Evolutionary conservation across 495 filamentous ascomycete genomes (phyloP), one percentile per base, ranked within the genome.

Genomic region (Aspergillus hancockii): DNA sequence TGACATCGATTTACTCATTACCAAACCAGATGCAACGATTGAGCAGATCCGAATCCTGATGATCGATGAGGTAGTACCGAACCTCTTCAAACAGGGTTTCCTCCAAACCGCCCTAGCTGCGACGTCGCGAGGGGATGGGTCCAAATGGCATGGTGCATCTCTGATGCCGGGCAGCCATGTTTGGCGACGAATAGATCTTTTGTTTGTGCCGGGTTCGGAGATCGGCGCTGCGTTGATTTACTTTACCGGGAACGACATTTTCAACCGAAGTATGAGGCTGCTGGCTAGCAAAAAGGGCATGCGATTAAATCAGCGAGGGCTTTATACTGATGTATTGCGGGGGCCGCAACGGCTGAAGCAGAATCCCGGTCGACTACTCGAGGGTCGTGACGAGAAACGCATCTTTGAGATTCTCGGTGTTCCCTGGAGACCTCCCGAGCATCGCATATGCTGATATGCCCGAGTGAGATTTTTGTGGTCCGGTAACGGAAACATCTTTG

Each of bases 241-340:
- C 66, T 98, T 97, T 63, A 97, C 94, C 0, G 94, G 94, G 1
- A 95, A 96, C 64, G 93, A 97, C 66, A 92, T 97, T 51, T 98
- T 98, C 76, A 98, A 98, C 65, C 80, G 93, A 30, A 94, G 90
- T 56, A 83, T 97, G 72, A 73, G 94, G 62, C 72, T 97, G 12
- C 75, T 97, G 49, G 91, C 92, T 23, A 86, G 86, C 31, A 93
- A 85, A 78, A 94, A 91, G 69, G 85, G 86, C 0, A 93, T 96
- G 88, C 76, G 89, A 55, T 66, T 98, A 34, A 97, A 97, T 64
- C 93, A 97, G 68, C 78, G 82, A 19, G 94, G 92, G 1, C 72
- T 98, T 50, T 97, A 86, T 67, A 83, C 79, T 60, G 84, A 94
- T 73, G 86, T 91, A 4, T 72, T 91, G 65, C 75, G 87, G n/a